A percentile compares a stretch with the other conserved stretches of the same genome.
phyloP scores from a whole-genome alignment of 1,139 yeast genomes.

The Wickerhamomyces sp. region DNA sequence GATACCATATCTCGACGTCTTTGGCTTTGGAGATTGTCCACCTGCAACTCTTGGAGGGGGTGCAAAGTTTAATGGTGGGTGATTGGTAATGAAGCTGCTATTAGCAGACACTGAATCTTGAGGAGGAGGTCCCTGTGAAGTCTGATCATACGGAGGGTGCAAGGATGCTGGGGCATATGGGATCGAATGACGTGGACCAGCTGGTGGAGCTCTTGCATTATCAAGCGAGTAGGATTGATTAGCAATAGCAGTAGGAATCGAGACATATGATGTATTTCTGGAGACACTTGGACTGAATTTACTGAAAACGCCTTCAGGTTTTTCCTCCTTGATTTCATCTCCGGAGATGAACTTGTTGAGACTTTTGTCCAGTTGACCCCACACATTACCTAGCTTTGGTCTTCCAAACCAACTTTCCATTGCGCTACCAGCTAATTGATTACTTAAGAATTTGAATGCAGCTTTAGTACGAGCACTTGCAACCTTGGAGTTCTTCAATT shows the following conservation, averaged over 20 bases:
- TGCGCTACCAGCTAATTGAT: conserved; percentile 40
- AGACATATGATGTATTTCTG: conserved; percentile 43
- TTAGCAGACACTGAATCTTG: no score
- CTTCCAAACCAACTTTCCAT: conserved; percentile 51
- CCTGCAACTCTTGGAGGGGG: conserved; percentile 1
- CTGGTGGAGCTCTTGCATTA: not conserved
- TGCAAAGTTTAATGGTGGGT: not conserved
- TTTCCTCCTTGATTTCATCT: conserved; percentile 49
- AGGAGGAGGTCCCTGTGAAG: not conserved
- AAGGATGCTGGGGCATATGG: conserved; percentile 4
- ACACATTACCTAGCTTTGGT: conserved; percentile 77
- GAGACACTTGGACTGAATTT: conserved; percentile 66
- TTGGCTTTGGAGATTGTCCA: conserved; percentile 10
- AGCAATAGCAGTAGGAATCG: conserved; percentile 11
- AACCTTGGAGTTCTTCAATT: conserved; percentile 40
- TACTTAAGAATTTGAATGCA: conserved; percentile 38
- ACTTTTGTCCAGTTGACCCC: conserved; percentile 83
- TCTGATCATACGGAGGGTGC: not conserved
- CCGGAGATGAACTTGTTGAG: conserved; percentile 87
- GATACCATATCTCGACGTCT: conserved; percentile 29
- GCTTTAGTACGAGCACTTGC: conserved; percentile 29
- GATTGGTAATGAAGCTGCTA: not conserved
- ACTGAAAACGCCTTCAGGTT: conserved; percentile 61
- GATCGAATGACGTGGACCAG: conserved; percentile 1
- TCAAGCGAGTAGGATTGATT: no score